Evolutionary conservation across 495 filamentous ascomycete species (phyloP).

Genomic region (Wilcoxina mikolae): DNA sequence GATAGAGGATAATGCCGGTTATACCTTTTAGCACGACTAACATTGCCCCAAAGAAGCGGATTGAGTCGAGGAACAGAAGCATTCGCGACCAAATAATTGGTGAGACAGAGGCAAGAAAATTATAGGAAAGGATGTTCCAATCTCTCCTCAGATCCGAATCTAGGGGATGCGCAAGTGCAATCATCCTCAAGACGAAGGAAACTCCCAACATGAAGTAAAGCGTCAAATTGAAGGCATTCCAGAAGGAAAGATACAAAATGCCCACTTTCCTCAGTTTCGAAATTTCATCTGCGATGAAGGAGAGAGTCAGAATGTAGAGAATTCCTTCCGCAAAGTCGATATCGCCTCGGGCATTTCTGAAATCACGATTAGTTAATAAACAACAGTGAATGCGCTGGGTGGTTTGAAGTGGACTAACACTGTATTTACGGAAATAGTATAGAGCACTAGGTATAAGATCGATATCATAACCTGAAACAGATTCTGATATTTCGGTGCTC

Average conservation of each 20-base stretch:
- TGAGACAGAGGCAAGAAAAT: slow-evolving; percentile 77
- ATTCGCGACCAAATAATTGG: slow-evolving; percentile 96
- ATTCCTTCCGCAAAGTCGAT: slow-evolving; percentile 72
- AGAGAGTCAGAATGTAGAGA: slow-evolving; percentile 79
- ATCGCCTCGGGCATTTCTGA: slow-evolving; percentile 42
- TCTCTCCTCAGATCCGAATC: slow-evolving; percentile 39
- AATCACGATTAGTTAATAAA: too few species aligned
- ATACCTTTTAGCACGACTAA: slow-evolving; percentile 84
- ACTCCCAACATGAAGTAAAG: slow-evolving; percentile 64
- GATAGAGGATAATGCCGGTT: too few species aligned
- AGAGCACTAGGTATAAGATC: slow-evolving; percentile 65
- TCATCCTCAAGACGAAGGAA: slow-evolving; percentile 60
- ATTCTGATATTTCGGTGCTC: slow-evolving; percentile 85
- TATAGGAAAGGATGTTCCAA: slow-evolving; percentile 73
- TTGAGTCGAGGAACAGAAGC: slow-evolving; percentile 80
- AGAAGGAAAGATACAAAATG: slow-evolving; percentile 74
- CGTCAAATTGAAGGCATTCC: slow-evolving; percentile 82
- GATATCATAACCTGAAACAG: slow-evolving; percentile 71
- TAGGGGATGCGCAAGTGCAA: slow-evolving; percentile 52
- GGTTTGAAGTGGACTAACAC: slow-evolving; percentile 18
- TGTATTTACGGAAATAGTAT: slow-evolving; percentile 82
- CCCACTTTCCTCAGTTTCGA: slow-evolving; percentile 88
- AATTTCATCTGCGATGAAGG: slow-evolving; percentile 80
- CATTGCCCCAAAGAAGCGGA: slow-evolving; percentile 96
- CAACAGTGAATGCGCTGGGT: background rate